Base-by-base conservation (phyloP, 2,329 filamentous ascomycete genomes). In the Pyrenochaeta sp. region DNA sequence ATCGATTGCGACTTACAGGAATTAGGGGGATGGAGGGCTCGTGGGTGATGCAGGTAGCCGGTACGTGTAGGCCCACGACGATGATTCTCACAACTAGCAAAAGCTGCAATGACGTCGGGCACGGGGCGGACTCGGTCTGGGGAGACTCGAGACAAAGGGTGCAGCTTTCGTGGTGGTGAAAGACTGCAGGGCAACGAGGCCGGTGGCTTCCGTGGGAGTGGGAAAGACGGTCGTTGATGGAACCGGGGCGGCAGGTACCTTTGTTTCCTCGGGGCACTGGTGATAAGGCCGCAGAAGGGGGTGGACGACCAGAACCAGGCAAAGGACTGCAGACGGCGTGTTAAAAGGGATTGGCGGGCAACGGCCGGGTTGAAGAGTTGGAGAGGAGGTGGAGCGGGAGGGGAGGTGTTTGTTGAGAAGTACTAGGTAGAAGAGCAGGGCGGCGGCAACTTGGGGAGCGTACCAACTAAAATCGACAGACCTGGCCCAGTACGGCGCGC, bases 41-140 rank as follows among this genome's bases (percentile, higher is more conserved):
- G 34, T 31, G 41, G 46, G 47, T 41, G 32, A 39, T 19, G 21
- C 34, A 17, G 37, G 28, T 11, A 35, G 28, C 14, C 7, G 36
- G 14, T 7, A 23, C 35, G n/a, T n/a, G 26, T 28, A 30, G 32
- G 44, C 34, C 34, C 22, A 45, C 48, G 43, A 46, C 48, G 46
- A 18, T 36, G 47, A 34, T 37, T 30, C 39, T 60, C 51, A 56
- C 59, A 62, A 52, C 59, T 62, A 62, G 55, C 45, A 24, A 62
- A 62, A 62, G 59, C 71, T 65, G 70, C 59, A 43, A 61, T 62
- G 60, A 61, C 55, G 66, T 65, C 61, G 65, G 45, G 38, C 26
- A 31, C 38, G 46, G 46, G 47, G 48, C 23, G 18, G 38, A 36
- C 50, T 56, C 51, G 50, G 49, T 31, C 40, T 47, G 28, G 43